Percentiles rank a stretch among this genome's conserved stretches.
phyloP scores from a whole-genome alignment of 2,329 filamentous ascomycete genomes.

The Grosmannia huntii region DNA sequence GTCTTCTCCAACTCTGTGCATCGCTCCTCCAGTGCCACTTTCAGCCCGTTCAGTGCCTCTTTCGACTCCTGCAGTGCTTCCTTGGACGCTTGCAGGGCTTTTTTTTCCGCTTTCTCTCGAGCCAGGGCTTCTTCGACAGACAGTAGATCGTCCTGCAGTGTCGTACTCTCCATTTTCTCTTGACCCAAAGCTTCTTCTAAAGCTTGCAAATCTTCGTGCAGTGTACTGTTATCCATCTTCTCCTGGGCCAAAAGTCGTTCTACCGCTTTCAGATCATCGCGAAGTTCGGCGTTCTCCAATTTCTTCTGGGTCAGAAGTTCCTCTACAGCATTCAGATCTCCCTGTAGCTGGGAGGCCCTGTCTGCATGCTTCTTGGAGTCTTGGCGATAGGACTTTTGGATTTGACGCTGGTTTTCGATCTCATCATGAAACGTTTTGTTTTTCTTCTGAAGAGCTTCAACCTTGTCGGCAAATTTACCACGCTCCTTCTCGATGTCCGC shows the following conservation, averaged over 20 bases:
- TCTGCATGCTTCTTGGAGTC: neutral
- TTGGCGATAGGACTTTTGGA: neutral
- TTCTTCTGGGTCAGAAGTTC: neutral
- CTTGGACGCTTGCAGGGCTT: neutral
- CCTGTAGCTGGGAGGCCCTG: neutral
- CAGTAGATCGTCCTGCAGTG: too few species aligned
- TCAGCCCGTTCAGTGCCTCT: neutral
- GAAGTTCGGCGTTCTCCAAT: neutral
- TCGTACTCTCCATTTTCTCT: too few species aligned
- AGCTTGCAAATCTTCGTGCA: too few species aligned
- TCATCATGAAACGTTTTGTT: constrained; percentile 2
- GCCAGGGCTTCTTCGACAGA: too few species aligned
- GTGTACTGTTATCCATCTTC: too few species aligned
- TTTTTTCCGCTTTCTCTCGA: neutral
- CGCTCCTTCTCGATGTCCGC: neutral
- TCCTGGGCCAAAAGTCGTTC: neutral
- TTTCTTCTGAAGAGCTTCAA: neutral
- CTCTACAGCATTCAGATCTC: neutral
- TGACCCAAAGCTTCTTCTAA: too few species aligned
- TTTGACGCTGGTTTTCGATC: neutral
- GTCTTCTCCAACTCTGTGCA: neutral
- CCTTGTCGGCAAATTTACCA: neutral
- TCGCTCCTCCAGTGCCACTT: neutral
- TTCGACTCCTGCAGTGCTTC: neutral
- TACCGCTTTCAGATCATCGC: neutral